Conservation (phyloP, 805 yeast species). For the Pichia gijzeniarum region DNA sequence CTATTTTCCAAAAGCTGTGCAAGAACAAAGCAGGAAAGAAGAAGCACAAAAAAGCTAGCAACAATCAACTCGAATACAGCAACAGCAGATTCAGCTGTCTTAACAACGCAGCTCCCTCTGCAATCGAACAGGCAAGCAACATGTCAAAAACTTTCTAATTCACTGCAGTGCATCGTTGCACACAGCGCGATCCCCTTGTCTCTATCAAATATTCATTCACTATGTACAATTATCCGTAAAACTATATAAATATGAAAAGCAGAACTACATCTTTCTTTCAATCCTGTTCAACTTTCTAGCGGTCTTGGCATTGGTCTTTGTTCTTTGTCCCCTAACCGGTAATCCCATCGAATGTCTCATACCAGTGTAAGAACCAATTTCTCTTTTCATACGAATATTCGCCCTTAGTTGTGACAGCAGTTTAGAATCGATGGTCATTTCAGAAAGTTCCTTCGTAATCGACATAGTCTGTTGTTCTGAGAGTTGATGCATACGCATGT, state of each 20-base stretch:
- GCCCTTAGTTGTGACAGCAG: conserved; percentile 66
- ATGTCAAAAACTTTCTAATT: too few species aligned
- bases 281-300: conserved; percentile 80
- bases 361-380: conserved; percentile 83
- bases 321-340: conserved; percentile 86
- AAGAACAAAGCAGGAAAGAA: conserved; percentile 5
- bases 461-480: conserved; percentile 82
- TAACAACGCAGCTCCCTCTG: too few species aligned
- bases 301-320: conserved; percentile 84
- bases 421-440: conserved; percentile 75
- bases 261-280: conserved; percentile 39
- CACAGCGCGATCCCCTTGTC: too few species aligned
- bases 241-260: not conserved
- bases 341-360: conserved; percentile 78
- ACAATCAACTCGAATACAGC: conserved; percentile 1
- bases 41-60: conserved; percentile 1
- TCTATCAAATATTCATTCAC: too few species aligned
- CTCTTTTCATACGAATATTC: conserved; percentile 72
- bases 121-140: too few species aligned
- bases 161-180: too few species aligned
- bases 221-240: too few species aligned
- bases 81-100: too few species aligned
- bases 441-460: conserved; percentile 80
- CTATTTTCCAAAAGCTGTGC: conserved; percentile 1
- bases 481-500: conserved; percentile 90